phyloP scores from a whole-genome alignment of 306 rosid species.

The Pueraria montana region DNA sequence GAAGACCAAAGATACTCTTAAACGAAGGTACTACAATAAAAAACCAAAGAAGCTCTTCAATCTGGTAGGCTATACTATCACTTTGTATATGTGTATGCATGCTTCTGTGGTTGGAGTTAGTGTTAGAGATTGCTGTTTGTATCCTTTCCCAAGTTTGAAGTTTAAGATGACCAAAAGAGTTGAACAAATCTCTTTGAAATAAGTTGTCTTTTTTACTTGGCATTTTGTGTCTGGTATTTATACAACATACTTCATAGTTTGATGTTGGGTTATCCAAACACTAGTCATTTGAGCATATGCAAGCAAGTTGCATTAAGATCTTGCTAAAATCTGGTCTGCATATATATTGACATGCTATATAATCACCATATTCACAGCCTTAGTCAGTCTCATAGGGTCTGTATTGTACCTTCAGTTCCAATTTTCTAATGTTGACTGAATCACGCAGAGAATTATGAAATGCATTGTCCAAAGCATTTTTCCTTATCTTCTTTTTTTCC shows the following conservation, averaged over 20 bases:
- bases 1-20: neutral
- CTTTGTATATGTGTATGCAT: neutral
- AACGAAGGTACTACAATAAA: neutral
- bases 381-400: neutral
- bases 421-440: neutral
- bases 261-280: neutral
- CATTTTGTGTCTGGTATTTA: neutral
- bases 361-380: neutral
- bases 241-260: neutral
- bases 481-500: neutral
- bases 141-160: neutral
- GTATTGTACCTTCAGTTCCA: neutral
- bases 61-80: neutral
- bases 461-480: neutral
- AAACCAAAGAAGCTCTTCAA: neutral
- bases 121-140: neutral
- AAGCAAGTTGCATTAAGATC: constrained; percentile 3
- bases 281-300: neutral
- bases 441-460: neutral
- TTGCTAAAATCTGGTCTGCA: neutral
- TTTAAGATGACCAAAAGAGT: neutral
- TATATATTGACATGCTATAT: neutral
- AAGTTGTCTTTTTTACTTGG: neutral
- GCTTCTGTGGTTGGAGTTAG: neutral
- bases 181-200: neutral